Evolutionary conservation across 371 early-diverging fungal genomes (phyloP).

Genomic region (Mortierella sp.): DNA sequence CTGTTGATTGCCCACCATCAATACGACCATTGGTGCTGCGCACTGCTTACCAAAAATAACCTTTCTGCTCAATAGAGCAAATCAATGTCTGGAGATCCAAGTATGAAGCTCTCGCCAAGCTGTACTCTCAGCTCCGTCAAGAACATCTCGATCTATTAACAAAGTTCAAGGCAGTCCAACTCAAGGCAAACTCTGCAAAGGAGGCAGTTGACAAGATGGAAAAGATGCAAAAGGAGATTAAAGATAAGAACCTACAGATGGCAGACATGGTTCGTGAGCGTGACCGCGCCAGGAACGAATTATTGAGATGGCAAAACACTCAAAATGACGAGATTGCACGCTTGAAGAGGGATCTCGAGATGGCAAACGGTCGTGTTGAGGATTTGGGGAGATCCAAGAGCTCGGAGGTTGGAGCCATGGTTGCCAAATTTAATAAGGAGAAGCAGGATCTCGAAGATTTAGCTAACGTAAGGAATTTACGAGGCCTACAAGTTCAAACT

Average conservation of each 20-base stretch:
- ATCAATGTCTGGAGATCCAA: slow-evolving; percentile 91
- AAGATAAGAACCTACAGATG: slow-evolving; percentile 84
- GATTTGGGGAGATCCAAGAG: slow-evolving; percentile 85
- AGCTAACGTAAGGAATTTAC: slow-evolving; percentile 58
- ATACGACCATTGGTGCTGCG: background rate
- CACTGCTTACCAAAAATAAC: background rate
- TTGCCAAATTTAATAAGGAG: slow-evolving; percentile 83
- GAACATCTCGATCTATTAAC: slow-evolving; percentile 94
- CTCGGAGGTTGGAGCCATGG: slow-evolving; percentile 85
- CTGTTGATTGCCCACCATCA: background rate
- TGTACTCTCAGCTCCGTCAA: slow-evolving; percentile 96
- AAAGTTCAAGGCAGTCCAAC: slow-evolving; percentile 86
- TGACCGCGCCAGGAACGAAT: slow-evolving; percentile 82
- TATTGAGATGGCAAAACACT: slow-evolving; percentile 73
- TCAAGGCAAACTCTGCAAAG: slow-evolving; percentile 84
- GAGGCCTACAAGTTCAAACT: background rate
- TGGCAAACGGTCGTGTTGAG: slow-evolving; percentile 79
- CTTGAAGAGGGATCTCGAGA: slow-evolving; percentile 82
- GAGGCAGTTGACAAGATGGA: slow-evolving; percentile 83
- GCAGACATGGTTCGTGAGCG: slow-evolving; percentile 88
- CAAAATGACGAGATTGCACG: slow-evolving; percentile 86
- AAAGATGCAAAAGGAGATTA: slow-evolving; percentile 82
- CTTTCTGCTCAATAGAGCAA: slow-evolving; percentile 60
- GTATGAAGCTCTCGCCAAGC: slow-evolving; percentile 92
- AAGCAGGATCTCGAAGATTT: slow-evolving; percentile 82